These are phyloP conservation scores for Coniella lustricola DNA, from an alignment of 2,329 filamentous ascomycete species.

Conservation along the genomic window DNA sequence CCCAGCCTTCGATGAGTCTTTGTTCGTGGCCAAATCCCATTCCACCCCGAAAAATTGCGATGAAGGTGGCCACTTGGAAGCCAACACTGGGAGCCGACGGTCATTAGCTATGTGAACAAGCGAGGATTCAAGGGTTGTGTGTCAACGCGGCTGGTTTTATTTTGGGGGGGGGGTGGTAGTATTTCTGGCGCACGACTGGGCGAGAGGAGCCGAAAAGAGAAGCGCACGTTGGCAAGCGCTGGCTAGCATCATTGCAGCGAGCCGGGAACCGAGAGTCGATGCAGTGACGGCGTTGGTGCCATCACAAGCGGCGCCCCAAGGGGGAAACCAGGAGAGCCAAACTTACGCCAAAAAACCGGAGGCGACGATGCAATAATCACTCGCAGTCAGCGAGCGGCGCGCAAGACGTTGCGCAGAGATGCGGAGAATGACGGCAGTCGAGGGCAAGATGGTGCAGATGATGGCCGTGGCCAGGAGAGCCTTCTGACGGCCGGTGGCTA, in stretches of 20 bases:
- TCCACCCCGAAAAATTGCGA: neutral
- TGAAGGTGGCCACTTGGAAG: neutral
- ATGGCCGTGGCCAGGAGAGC: slow-evolving; percentile 1
- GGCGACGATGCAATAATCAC: slow-evolving; percentile 4
- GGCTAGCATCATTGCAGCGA: too few species aligned
- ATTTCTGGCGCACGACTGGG: too few species aligned
- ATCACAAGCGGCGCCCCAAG: too few species aligned
- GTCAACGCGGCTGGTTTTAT: neutral
- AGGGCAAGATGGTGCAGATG: slow-evolving; percentile 1
- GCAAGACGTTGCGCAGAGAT: slow-evolving; percentile 5
- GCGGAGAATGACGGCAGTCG: slow-evolving; percentile 1
- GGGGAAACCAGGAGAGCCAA: neutral
- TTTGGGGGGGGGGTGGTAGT: too few species aligned
- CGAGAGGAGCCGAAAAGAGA: too few species aligned
- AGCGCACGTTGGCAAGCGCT: too few species aligned
- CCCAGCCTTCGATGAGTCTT: neutral
- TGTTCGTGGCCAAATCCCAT: neutral
- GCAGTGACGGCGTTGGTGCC: too few species aligned
- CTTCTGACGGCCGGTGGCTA: slow-evolving; percentile 3
- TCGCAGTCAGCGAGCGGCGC: neutral
- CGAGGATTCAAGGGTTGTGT: neutral
- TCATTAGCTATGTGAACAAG: neutral
- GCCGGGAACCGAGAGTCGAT: too few species aligned
- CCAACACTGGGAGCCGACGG: neutral
- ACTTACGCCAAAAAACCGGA: neutral